Evolutionary conservation across 2,329 filamentous ascomycete genomes (phyloP).

Genomic region (Ceratocystis albifundus): DNA sequence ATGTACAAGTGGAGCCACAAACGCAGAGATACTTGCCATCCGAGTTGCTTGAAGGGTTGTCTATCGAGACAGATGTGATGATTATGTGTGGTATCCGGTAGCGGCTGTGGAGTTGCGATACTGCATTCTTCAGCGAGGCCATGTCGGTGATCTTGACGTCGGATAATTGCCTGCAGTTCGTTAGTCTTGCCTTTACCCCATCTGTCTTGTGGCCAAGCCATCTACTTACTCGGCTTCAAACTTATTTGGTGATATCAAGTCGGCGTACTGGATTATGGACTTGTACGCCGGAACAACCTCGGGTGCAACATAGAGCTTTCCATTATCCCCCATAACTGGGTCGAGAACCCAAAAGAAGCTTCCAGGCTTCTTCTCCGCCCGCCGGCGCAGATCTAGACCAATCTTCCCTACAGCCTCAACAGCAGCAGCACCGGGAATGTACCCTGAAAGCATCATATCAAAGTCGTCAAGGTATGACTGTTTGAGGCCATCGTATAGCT

Average conservation of each 20-base stretch:
- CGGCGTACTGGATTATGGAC: slow-evolving; percentile 63
- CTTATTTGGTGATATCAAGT: slow-evolving; percentile 89
- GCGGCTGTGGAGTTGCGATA: slow-evolving; percentile 62
- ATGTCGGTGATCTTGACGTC: slow-evolving; percentile 73
- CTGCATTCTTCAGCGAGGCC: slow-evolving; percentile 57
- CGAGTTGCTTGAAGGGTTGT: slow-evolving; percentile 31
- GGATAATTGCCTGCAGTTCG: slow-evolving; percentile 56
- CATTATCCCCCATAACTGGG: slow-evolving; percentile 97
- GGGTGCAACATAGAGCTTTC: slow-evolving; percentile 77
- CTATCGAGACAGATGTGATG: slow-evolving; percentile 76
- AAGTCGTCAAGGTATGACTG: slow-evolving; percentile 79
- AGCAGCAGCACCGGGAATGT: slow-evolving; percentile 76
- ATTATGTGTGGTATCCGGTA: slow-evolving; percentile 78
- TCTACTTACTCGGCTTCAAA: slow-evolving; percentile 80
- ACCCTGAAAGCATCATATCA: slow-evolving; percentile 88
- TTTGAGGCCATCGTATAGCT: slow-evolving; percentile 73
- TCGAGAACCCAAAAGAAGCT: slow-evolving; percentile 96
- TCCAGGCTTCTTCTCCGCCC: slow-evolving; percentile 50
- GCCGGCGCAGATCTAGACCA: slow-evolving; percentile 63
- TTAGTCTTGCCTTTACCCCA: slow-evolving; percentile 3
- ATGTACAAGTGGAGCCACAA: slow-evolving; percentile 63
- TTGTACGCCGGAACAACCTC: slow-evolving; percentile 90
- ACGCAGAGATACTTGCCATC: slow-evolving; percentile 50
- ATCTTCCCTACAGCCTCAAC: slow-evolving; percentile 78
- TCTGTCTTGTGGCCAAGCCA: neutral